Evolutionary conservation across 768 basidiomycete species (phyloP), one percentile per base, ranked within the genome.

Genomic region (Brasilioporus rufonigricans): DNA sequence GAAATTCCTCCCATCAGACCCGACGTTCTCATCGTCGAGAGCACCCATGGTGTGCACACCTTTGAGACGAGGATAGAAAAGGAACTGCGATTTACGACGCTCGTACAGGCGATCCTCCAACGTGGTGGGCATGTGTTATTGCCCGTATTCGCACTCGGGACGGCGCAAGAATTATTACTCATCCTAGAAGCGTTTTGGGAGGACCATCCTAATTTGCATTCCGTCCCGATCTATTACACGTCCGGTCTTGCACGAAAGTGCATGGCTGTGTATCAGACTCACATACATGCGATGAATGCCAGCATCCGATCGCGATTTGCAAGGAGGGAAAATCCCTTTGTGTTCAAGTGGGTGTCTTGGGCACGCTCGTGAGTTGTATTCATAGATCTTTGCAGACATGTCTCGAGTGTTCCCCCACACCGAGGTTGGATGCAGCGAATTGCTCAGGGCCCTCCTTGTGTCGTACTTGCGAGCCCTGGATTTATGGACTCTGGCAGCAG

Each of bases 181-280:
- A 87, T 98, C 59, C 76, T 98, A 57, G 96, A 99, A 66, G 95
- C 97, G 66, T 95, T 95, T 73, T 98, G 95, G 95, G 82, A 89
- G 62, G 85, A 87, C 44, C 92, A 98, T 65, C 90, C 94, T 5
- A 95, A 98, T 60, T 74, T 98, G 31, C 95, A 96, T 66, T 84
- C 83, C 53, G 85, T 94, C 32, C 95, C 96, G 0, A 86, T 98
- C 44, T 97, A 96, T 73, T 97, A 94, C 68, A 92, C 94, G 2
- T 98, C 96, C 10, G 87, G 86, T 66, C 79, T 99, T 18, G 95
- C 95, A 6, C 83, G 88, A 55, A 96, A 94, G 65, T 98, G 94
- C 63, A 98, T 98, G 93, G 86, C 92, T 40, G 94, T 98, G 4
- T 99, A 96, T 71, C 93, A 97, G 71, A 91, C 89, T 1, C 93